These are phyloP conservation scores for Cylindrotheca closterium DNA, from an alignment of 108 stramenopile genomes.

Conservation along the genomic window DNA sequence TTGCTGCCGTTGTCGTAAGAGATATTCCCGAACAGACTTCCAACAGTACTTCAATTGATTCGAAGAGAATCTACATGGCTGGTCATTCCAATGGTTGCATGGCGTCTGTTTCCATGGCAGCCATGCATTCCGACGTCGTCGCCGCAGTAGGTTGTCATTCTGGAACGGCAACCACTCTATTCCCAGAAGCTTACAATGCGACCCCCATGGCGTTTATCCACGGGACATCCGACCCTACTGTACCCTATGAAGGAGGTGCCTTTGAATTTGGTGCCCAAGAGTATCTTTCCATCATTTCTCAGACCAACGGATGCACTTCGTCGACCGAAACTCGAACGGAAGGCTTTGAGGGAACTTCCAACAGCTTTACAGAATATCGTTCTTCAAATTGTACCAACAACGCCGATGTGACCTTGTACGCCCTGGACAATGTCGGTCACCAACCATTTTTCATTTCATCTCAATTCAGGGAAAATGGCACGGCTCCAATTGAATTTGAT, in stretches of 20 bases:
- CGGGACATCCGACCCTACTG: constrained; percentile 10
- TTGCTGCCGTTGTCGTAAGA: neutral
- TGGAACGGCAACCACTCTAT: constrained; percentile 5
- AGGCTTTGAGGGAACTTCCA: neutral
- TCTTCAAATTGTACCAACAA: constrained; percentile 21
- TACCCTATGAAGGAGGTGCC: constrained; percentile 7
- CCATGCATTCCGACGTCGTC: constrained; percentile 23
- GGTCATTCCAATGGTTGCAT: constrained; percentile 43
- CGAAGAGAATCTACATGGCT: constrained; percentile 30
- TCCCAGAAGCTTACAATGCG: constrained; percentile 15
- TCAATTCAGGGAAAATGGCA: neutral
- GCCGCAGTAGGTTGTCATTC: constrained; percentile 36
- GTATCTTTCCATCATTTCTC: neutral
- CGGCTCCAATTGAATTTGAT: neutral
- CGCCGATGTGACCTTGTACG: constrained; percentile 18
- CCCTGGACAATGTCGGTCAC: constrained; percentile 18
- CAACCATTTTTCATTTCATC: constrained; percentile 1
- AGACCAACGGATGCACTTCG: neutral
- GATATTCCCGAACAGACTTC: neutral
- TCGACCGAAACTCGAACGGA: neutral
- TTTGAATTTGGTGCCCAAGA: neutral
- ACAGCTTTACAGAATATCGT: neutral
- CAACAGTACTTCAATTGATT: constrained; percentile 15
- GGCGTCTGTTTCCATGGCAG: constrained; percentile 19
- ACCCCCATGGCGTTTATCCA: constrained; percentile 17